Conservation (phyloP, 495 filamentous ascomycete genomes). For the Annulohypoxylon moriforme region DNA sequence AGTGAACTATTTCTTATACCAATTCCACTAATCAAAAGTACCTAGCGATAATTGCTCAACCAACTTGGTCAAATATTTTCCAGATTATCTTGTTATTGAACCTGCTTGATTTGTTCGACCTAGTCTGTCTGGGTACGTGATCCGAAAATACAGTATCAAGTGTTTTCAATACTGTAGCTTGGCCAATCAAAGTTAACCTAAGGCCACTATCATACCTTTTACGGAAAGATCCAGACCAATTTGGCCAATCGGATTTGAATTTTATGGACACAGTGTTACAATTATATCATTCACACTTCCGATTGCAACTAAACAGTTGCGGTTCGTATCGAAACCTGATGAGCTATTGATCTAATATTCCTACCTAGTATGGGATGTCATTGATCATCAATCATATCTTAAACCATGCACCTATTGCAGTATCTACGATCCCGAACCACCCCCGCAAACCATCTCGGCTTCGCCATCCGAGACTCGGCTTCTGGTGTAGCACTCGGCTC, state of each 20-base stretch:
- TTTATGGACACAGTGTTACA: neutral
- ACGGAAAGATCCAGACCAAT: neutral
- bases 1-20: too few species aligned
- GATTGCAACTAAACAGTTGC: too few species aligned
- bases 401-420: neutral
- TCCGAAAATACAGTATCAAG: neutral
- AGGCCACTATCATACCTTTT: neutral
- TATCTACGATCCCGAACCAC: neutral
- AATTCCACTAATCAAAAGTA: too few species aligned
- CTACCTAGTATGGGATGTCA: neutral
- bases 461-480: neutral
- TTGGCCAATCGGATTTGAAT: neutral
- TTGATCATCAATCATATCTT: neutral
- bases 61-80: too few species aligned
- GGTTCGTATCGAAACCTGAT: too few species aligned
- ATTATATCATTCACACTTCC: neutral
- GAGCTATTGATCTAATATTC: too few species aligned
- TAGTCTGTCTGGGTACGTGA: too few species aligned
- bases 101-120: too few species aligned
- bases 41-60: too few species aligned
- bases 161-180: neutral
- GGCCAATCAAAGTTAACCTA: neutral
- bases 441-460: neutral
- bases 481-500: neutral
- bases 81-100: too few species aligned